Conservation (phyloP, 345 rosid genomes). For the Boechera retrofracta region DNA sequence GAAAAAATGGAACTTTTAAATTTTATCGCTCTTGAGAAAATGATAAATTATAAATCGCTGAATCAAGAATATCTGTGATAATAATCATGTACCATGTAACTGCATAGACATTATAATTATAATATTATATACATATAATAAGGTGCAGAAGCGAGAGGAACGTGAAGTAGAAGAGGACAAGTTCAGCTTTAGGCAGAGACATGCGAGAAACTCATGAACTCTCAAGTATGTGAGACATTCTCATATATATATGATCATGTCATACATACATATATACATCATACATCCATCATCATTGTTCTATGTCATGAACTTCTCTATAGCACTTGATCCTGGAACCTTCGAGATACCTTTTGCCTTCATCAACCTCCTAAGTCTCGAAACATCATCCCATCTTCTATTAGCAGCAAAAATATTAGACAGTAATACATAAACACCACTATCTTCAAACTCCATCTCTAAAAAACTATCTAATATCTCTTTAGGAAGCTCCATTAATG, state of each 20-base stretch:
- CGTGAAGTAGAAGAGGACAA: constrained; percentile 44
- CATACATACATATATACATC: constrained; percentile 28
- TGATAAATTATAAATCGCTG: not conserved
- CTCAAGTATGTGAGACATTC: constrained; percentile 26
- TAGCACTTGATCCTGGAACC: constrained; percentile 47
- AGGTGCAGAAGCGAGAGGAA: constrained; percentile 37
- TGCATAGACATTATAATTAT: not conserved
- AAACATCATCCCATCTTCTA: constrained; percentile 56
- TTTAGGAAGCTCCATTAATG: constrained; percentile 41
- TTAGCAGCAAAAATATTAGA: constrained; percentile 51
- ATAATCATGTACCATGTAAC: constrained; percentile 16
- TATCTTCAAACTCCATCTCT: constrained; percentile 47
- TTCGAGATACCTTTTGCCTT: constrained; percentile 48
- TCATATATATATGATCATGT: constrained; percentile 19
- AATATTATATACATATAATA: constrained; percentile 18
- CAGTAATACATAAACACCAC: constrained; percentile 55
- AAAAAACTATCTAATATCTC: constrained; percentile 42
- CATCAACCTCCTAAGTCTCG: constrained; percentile 50
- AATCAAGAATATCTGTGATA: constrained; percentile 5
- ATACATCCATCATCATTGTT: constrained; percentile 29
- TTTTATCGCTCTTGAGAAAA: not conserved
- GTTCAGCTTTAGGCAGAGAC: constrained; percentile 39
- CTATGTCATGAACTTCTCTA: constrained; percentile 16
- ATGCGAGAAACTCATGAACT: constrained; percentile 45
- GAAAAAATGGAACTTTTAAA: not conserved